Conservation (phyloP, 2,329 filamentous ascomycete genomes). For the Paecilomyces fulvus region DNA sequence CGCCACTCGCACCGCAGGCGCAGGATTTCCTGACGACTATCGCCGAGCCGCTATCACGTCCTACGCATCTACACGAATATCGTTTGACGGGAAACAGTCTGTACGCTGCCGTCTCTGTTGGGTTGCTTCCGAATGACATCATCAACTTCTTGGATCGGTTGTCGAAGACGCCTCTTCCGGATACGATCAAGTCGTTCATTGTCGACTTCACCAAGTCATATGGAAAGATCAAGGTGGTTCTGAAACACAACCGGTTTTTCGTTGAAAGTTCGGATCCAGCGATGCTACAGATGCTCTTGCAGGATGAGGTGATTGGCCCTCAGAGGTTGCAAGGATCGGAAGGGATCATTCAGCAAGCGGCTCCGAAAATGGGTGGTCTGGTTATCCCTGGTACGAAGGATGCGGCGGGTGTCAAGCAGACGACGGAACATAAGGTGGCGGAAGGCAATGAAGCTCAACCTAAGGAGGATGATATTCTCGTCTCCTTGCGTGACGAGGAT, state of each 20-base stretch:
- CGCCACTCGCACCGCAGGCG: constrained; percentile 72
- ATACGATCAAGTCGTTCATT: constrained; percentile 71
- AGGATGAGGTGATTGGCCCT: constrained; percentile 72
- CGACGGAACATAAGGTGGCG: constrained; percentile 35
- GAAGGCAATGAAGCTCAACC: constrained; percentile 32
- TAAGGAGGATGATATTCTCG: constrained; percentile 61
- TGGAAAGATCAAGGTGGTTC: constrained; percentile 88
- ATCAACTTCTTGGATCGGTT: constrained; percentile 80
- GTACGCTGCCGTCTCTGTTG: constrained; percentile 91
- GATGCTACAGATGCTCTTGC: constrained; percentile 77
- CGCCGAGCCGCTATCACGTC: constrained; percentile 83
- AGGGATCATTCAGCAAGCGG: constrained; percentile 67
- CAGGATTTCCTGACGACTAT: constrained; percentile 96
- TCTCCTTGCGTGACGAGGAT: constrained; percentile 63
- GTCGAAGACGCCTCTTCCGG: constrained; percentile 78
- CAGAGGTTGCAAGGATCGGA: constrained; percentile 67
- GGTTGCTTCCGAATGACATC: constrained; percentile 81
- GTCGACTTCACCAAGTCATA: constrained; percentile 80
- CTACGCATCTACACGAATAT: constrained; percentile 89
- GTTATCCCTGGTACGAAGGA: constrained; percentile 94
- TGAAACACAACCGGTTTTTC: constrained; percentile 91
- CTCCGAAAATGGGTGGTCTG: constrained; percentile 76
- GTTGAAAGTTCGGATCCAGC: constrained; percentile 84
- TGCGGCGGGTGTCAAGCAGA: constrained; percentile 78
- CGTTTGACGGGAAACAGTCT: constrained; percentile 83